Evolutionary conservation across 768 basidiomycete genomes (phyloP), one percentile per base, ranked within the genome.

Genomic region (Amanita pallidorosea): DNA sequence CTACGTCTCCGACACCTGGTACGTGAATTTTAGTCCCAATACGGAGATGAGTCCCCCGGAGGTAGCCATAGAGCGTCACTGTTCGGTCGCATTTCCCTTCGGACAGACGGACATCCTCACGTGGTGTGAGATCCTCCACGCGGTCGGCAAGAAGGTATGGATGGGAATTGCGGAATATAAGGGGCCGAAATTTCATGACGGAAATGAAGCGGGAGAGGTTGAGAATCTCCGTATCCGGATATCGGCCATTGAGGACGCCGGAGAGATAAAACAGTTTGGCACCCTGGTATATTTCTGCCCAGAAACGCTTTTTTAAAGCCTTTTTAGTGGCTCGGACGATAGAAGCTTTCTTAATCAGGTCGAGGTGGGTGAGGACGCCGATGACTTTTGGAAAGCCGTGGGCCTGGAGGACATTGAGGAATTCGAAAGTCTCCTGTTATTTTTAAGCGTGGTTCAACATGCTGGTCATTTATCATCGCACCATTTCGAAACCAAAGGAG

Each of bases 321-420:
- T 96, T 96, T 71, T 98, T 99, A 48, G 91, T 92, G 45, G 81
- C 80, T 52, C 85, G 86, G 36, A 98, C 81, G 3, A 83, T 83
- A 0, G 87, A 75, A 5, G 85, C 77, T 62, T 92, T 94, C 74
- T 96, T 96, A 57, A 99, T 88, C 56, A 99, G 84, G 67, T 98
- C 96, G 37, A 98, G 82, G 66, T 99, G 96, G 43, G 92, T 86
- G 43, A 99, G 85, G 52, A 99, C 68, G 51, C 96, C 95, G 55
- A 99, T 91, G 58, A 98, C 92, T 74, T 98, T 99, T 2, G 96
- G 96, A 64, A 99, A 95, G 29, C 96, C 96, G 63, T 99, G 96
- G 0, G 91, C 77, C 70, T 97, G 93, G 22, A 99, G 83, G 59
- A 97, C 83, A 58, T 97, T 98, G 50, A 99, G 83, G 57, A 98